A percentile compares a stretch with the other conserved stretches of the same genome.
Evolutionary conservation across 208 protist genomes (phyloP).

Genomic region (Angomonas ambiguus): DNA sequence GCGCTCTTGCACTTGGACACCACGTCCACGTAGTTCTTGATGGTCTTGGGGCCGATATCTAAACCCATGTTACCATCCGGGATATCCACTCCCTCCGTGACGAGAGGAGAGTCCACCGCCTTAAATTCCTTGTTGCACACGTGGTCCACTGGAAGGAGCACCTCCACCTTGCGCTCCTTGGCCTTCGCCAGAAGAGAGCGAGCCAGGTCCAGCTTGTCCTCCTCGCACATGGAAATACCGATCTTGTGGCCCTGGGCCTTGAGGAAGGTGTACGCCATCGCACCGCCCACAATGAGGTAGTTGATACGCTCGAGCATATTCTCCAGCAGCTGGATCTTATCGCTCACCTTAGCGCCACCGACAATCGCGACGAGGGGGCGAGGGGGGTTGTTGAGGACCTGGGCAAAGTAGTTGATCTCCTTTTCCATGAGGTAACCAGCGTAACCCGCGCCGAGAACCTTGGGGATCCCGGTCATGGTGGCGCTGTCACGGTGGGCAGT

Average conservation of each 20-base stretch:
- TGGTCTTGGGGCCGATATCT: constrained; percentile 94
- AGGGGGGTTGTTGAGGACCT: constrained; percentile 81
- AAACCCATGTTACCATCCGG: constrained; percentile 92
- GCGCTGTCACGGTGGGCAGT: constrained; percentile 98
- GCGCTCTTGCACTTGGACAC: constrained; percentile 88
- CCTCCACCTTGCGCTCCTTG: constrained; percentile 92
- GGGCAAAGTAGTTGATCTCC: constrained; percentile 98
- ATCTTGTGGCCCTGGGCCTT: constrained; percentile 88
- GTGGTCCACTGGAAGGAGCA: constrained; percentile 97
- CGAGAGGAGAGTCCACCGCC: constrained; percentile 52
- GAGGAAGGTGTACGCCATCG: constrained; percentile 98
- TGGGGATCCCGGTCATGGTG: constrained; percentile 85
- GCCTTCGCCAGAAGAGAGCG: constrained; percentile 93
- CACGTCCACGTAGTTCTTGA: constrained; percentile 68
- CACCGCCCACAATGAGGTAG: constrained; percentile 98
- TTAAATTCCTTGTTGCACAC: constrained; percentile 93
- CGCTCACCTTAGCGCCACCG: constrained; percentile 96
- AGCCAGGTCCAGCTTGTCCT: constrained; percentile 81
- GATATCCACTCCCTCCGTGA: constrained; percentile 68
- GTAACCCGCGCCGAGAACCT: constrained; percentile 78
- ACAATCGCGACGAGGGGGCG: constrained; percentile 96
- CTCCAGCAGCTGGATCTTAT: constrained; percentile 99
- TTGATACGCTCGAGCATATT: constrained; percentile 98
- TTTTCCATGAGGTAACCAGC: constrained; percentile 98
- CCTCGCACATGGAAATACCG: constrained; percentile 96